Evolutionary conservation across 2,329 filamentous ascomycete genomes (phyloP), one percentile per base, ranked within the genome.

Genomic region (Neoarthrinium moseri): DNA sequence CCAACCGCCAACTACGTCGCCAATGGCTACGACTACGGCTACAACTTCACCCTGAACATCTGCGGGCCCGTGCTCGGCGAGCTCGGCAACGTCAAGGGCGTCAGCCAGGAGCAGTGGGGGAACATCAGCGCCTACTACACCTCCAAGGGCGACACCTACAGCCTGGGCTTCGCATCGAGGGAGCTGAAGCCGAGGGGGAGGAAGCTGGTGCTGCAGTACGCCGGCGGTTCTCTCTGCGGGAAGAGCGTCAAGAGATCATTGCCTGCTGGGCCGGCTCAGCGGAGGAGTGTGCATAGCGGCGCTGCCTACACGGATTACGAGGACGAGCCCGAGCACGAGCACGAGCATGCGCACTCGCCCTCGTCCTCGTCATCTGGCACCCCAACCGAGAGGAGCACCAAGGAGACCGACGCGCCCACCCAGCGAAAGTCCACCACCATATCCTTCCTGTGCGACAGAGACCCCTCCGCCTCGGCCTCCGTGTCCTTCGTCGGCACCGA

Each of bases 401-500:
- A 58, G 15, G 56, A 69, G 46, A 50, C 54, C 24, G 59, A 65
- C 34, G 47, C 63, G 20, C 49, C 53, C 18, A 47, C 55, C 33
- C 72, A 80, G 35, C 75, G 78, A 54, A 94, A 92, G 64, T 95
- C 89, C 2, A 87, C 91, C 11, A 84, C 91, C 48, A 90, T 99
- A 67, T 94, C 91, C 20, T 92, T 97, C 64, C 85, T 94, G 54
- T 99, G 94, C 73, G 91, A 96, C 63, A 83, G 82, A 51, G 91
- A 96, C 57, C 83, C 89, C 2, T 73, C 85, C 2, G 78, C 76
- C 23, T 80, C 81, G 4, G 85, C 91, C 4, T 78, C 80, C 4
- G 75, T 94, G 29, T 90, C 89, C 17, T 99, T 96, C 64, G 86
- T 97, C 48, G 89, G 88, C 48, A 72, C 74, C 34, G 86, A 91